phyloP scores from a whole-genome alignment of 2,329 filamentous ascomycete genomes.

The Penicillium corylophilum region DNA sequence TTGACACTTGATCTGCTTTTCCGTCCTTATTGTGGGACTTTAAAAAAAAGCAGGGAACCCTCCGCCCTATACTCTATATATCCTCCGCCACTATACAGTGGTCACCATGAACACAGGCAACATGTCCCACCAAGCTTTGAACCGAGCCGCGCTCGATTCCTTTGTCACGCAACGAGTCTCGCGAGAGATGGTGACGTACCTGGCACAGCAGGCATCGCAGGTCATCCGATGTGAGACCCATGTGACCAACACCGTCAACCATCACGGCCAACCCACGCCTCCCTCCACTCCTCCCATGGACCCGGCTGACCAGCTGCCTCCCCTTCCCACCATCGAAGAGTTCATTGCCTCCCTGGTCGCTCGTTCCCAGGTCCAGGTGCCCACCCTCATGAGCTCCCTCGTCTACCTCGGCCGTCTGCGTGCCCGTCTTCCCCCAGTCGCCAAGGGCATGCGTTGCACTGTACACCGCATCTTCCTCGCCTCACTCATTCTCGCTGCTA shows the following conservation, averaged over 20 bases:
- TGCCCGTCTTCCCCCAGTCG: slow-evolving; percentile 83
- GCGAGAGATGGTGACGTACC: slow-evolving; percentile 48
- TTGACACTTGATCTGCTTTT: neutral
- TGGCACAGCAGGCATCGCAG: slow-evolving; percentile 47
- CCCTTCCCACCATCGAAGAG: slow-evolving; percentile 75
- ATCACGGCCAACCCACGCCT: slow-evolving; percentile 57
- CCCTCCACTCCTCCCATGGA: slow-evolving; percentile 59
- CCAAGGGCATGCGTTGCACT: slow-evolving; percentile 94
- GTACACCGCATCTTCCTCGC: slow-evolving; percentile 96
- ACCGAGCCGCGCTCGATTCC: slow-evolving; percentile 48
- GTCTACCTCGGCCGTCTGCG: slow-evolving; percentile 88
- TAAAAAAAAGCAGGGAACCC: neutral
- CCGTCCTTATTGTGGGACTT: neutral
- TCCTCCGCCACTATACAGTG: neutral
- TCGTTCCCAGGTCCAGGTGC: slow-evolving; percentile 93
- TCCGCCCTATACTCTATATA: neutral
- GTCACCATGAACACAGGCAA: slow-evolving; percentile 13
- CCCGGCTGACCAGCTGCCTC: slow-evolving; percentile 39
- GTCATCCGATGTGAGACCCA: slow-evolving; percentile 56
- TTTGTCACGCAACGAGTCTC: slow-evolving; percentile 50
- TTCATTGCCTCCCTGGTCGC: slow-evolving; percentile 92
- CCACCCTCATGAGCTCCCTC: slow-evolving; percentile 93
- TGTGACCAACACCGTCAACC: slow-evolving; percentile 40
- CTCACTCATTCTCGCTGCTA: slow-evolving; percentile 67
- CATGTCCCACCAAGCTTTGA: slow-evolving; percentile 23